Conservation (phyloP, 129 eudicot species). For the Cynara cardunculus region DNA sequence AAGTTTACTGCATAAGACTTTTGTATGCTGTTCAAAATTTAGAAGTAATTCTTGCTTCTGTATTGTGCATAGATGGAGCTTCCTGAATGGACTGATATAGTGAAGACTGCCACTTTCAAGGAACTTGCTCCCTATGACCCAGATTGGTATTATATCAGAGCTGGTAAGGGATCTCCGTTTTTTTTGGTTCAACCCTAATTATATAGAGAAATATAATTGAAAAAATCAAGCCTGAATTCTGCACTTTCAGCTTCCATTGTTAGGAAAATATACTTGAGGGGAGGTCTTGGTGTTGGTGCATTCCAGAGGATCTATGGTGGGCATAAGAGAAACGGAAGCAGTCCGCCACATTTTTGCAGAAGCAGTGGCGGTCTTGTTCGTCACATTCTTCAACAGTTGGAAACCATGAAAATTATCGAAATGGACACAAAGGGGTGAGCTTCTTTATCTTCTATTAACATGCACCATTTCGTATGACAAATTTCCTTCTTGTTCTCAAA, state of each 20-base stretch:
- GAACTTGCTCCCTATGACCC: slow-evolving; percentile 59
- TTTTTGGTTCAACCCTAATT: not conserved
- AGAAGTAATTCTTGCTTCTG: not conserved
- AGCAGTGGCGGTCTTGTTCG: slow-evolving; percentile 16
- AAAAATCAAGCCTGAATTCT: not conserved
- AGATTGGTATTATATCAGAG: slow-evolving; percentile 56
- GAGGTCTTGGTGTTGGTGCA: slow-evolving; percentile 28
- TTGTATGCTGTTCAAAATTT: not conserved
- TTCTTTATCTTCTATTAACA: not conserved
- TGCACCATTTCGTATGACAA: not conserved
- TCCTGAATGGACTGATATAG: slow-evolving; percentile 57
- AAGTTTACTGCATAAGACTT: not conserved
- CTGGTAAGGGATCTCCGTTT: slow-evolving; percentile 22
- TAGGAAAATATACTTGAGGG: not conserved
- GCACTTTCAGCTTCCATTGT: slow-evolving; percentile 31
- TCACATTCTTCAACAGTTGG: slow-evolving; percentile 8
- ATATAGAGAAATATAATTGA: not conserved
- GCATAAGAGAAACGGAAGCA: slow-evolving; percentile 8
- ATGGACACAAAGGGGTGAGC: slow-evolving; percentile 34
- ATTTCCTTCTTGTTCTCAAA: not conserved
- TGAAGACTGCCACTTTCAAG: slow-evolving; percentile 48
- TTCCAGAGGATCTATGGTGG: slow-evolving; percentile 36
- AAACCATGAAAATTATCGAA: slow-evolving; percentile 12
- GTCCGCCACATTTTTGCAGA: slow-evolving; percentile 14
- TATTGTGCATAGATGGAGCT: slow-evolving; percentile 40